These are phyloP conservation scores for Backusella macrospora DNA, from an alignment of 192 early-diverging fungal genomes.

Conservation along the genomic window DNA sequence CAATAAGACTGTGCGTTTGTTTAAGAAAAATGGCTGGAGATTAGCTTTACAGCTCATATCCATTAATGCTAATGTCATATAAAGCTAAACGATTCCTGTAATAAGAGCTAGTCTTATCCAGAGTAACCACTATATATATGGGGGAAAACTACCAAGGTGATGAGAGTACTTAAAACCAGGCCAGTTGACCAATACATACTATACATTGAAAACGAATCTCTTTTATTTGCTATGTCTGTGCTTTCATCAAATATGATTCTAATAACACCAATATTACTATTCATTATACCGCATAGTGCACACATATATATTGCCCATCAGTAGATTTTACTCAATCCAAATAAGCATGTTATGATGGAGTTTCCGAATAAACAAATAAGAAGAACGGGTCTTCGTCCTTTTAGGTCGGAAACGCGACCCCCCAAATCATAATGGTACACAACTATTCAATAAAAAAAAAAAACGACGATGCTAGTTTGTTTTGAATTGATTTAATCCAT, in stretches of 20 bases:
- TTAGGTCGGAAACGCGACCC: constrained; percentile 75
- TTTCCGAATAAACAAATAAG: constrained; percentile 81
- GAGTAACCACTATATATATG: too few relatives aligned
- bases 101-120: too few relatives aligned
- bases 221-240: constrained; percentile 77
- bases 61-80: too few relatives aligned
- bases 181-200: constrained; percentile 75
- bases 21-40: neutral
- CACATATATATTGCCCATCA: constrained; percentile 63
- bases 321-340: constrained; percentile 69
- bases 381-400: constrained; percentile 81
- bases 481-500: neutral
- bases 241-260: constrained; percentile 86
- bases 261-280: constrained; percentile 79
- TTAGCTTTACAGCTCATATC: too few relatives aligned
- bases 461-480: constrained; percentile 58
- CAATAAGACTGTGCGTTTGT: constrained; percentile 32
- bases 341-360: constrained; percentile 63
- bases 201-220: constrained; percentile 75
- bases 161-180: neutral
- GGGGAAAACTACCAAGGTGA: too few relatives aligned
- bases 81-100: too few relatives aligned
- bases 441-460: constrained; percentile 77
- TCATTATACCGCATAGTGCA: constrained; percentile 68
- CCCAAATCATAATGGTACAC: constrained; percentile 69